Percentiles rank a stretch among this genome's conserved stretches.
Evolutionary conservation across 495 filamentous ascomycete species (phyloP).

Genomic region (Aspergillus homomorphus): DNA sequence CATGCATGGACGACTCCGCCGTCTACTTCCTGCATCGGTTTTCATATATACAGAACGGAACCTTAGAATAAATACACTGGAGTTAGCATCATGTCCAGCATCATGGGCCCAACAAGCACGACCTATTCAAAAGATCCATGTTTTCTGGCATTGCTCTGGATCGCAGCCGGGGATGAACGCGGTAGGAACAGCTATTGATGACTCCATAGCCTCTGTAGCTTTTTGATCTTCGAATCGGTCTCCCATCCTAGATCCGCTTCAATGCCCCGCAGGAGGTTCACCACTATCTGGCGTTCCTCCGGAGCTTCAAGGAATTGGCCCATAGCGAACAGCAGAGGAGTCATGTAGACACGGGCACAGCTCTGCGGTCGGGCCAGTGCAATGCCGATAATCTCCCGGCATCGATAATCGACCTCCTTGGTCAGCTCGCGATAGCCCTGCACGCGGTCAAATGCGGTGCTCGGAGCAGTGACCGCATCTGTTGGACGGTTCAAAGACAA

Average conservation of each 20-base stretch:
- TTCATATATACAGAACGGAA: conserved; percentile 55
- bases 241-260: conserved; percentile 42
- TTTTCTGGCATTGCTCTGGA: conserved; percentile 60
- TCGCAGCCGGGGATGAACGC: conserved; percentile 58
- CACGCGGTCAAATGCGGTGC: conserved; percentile 41
- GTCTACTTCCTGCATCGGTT: conserved; percentile 56
- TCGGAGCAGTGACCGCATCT: conserved; percentile 33
- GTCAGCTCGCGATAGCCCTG: conserved; percentile 42
- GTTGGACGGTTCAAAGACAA: conserved; percentile 37
- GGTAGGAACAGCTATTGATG: conserved; percentile 9
- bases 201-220: conserved; percentile 34
- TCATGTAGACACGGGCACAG: conserved; percentile 36
- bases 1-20: conserved; percentile 51
- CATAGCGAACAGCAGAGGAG: conserved; percentile 37
- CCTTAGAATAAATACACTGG: conserved; percentile 51
- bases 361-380: conserved; percentile 36
- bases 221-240: conserved; percentile 32
- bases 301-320: conserved; percentile 38
- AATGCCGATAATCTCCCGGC: conserved; percentile 38
- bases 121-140: conserved; percentile 59
- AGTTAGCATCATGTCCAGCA: conserved; percentile 32
- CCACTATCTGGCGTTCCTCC: conserved; percentile 35
- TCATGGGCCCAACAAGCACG: not conserved
- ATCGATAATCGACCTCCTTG: conserved; percentile 43
- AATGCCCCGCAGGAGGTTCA: conserved; percentile 36